Base-by-base conservation (phyloP, 148 eudicot genomes). In the Agrostemma githago region DNA sequence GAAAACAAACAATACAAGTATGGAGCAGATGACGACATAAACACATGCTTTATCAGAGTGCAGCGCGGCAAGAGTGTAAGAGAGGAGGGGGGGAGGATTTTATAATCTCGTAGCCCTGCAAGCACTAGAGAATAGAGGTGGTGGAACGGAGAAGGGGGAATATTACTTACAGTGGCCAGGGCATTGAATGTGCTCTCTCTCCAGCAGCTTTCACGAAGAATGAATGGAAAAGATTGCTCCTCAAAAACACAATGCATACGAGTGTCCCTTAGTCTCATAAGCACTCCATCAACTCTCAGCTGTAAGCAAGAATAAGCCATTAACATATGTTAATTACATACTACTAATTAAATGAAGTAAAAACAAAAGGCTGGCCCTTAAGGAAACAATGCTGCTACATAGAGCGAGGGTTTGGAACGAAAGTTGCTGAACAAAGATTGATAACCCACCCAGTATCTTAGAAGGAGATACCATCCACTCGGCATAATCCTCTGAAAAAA, bases 211-310 rank as follows among this genome's bases (percentile, higher is more conserved):
- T 95, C 97, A 74, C 96, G 84, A 69, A 92, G 92, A 77, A 92
- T 78, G 79, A 78, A 60, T 10, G 93, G 92, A 38, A 70, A 81
- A 71, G 73, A 66, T 65, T 68, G 67, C 68, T 90, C 87, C 75
- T 74, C 75, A 62, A 89, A 95, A 79, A 77, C 42, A 58, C 90
- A 88, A 77, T 90, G 89, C 86, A 95, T 79, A 64, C 97, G 93
- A 40, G 90, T 92, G 68, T 95, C 98, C 75, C 97, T 90, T 76
- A 92, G 84, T 84, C 99, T 85, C 99, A 92, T 86, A 67, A 95
- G 92, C 72, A 82, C 96, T 17, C 99, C 96, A 83, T 89, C 96
- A 81, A 91, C 97, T 85, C 99, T 86, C 63, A 95, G 94, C 99
- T 95, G 84, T 71, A 81, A 78, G 74, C 71, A 65, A 74, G 20